Evolutionary conservation across 495 filamentous ascomycete genomes (phyloP).

Genomic region (Podospora pseudopauciseta): DNA sequence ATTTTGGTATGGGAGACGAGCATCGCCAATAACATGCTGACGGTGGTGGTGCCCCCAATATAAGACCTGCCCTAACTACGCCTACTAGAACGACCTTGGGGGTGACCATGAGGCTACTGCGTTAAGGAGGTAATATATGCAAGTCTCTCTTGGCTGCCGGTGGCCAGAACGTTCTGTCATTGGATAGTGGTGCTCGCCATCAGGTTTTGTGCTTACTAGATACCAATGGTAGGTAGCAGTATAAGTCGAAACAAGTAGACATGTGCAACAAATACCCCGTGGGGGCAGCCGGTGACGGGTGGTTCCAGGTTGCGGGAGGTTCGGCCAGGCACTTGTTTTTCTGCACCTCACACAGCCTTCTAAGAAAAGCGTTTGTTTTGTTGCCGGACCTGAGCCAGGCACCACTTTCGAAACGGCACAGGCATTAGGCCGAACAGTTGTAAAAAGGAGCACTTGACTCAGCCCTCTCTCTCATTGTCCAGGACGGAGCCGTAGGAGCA

Average conservation of each 20-base stretch:
- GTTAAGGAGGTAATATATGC: background rate
- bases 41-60: background rate
- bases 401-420: background rate
- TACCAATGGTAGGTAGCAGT: background rate
- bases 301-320: background rate
- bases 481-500: background rate
- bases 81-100: background rate
- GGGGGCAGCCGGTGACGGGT: background rate
- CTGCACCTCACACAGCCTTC: background rate
- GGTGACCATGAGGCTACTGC: background rate
- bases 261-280: background rate
- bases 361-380: background rate
- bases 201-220: background rate
- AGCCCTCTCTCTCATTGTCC: background rate
- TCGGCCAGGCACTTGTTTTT: background rate
- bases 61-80: background rate
- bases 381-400: background rate
- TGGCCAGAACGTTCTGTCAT: background rate
- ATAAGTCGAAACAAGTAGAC: background rate
- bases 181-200: background rate
- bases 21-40: background rate
- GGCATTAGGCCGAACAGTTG: background rate
- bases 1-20: background rate
- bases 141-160: background rate
- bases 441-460: background rate